Conservation (phyloP, 345 rosid genomes). For the Melaleuca alternifolia region DNA sequence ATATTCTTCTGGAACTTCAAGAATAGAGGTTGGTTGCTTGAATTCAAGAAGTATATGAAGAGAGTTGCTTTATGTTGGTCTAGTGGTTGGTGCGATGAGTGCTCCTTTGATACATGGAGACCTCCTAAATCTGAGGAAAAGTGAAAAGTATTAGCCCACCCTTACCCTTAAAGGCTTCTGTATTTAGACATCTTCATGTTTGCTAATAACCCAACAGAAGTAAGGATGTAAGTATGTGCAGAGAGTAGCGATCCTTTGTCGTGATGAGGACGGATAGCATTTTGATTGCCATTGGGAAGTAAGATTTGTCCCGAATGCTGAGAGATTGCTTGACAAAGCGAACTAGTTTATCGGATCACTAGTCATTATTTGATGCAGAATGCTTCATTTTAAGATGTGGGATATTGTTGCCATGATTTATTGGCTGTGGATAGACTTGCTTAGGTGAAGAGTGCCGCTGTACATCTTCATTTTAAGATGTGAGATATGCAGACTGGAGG, state of each 20-base stretch:
- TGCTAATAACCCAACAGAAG: not conserved
- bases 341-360: not conserved
- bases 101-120: not conserved
- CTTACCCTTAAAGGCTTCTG: not conserved
- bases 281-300: not conserved
- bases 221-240: not conserved
- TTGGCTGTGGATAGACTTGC: not conserved
- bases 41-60: not conserved
- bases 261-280: not conserved
- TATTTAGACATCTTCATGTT: not conserved
- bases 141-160: not conserved
- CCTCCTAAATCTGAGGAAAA: not conserved
- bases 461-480: not conserved
- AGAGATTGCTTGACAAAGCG: not conserved
- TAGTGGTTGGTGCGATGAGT: not conserved
- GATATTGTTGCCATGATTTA: not conserved
- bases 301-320: not conserved
- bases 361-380: not conserved
- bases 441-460: not conserved
- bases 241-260: not conserved
- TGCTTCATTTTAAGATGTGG: not conserved
- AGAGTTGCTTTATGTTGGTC: not conserved
- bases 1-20: not conserved
- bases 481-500: not conserved
- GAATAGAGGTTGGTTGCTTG: not conserved